Base-by-base conservation (phyloP, 805 yeast genomes). In the Ogataea haglerorum region DNA sequence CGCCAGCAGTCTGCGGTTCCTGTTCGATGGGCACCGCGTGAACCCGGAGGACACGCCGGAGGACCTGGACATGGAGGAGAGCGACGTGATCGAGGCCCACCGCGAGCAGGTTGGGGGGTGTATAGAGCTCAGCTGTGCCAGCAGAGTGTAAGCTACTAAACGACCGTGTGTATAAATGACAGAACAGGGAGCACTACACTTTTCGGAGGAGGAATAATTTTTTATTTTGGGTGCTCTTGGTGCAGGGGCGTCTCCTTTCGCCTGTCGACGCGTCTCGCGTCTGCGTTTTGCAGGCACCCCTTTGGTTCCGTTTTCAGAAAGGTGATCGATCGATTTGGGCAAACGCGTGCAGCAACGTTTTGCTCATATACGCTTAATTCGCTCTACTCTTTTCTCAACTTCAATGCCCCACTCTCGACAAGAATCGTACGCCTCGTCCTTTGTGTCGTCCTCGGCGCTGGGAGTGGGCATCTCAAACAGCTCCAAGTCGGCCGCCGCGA, bases 1-100 rank as follows among this genome's bases (percentile, higher is more conserved):
- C 49, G 68, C 84, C 59, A 79, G 76, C 52, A 78, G 91, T 37
- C 70, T 93, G 62, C 80, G 98, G 64, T 93, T 93, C 64, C 72
- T 93, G 58, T 82, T 82, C 60, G 99, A 93, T 51, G 99, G 99
- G 49, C 85, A 88, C 53, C 80, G 98, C 60, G 81, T 93, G 45
- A 73, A 76, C 49, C 85, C 90, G 8, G 90, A 84, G 45, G 88
- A 86, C 56, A 93, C 99, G 4, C 98, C 99, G 6, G 95, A 85
- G 29, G 86, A 80, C 48, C 74, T 93, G 56, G 98, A 88, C 37
- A 80, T 93, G 78, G 95, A 86, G 65, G 96, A 93, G 62, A 91
- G 91, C 52, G 99, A 93, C 64, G 85, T 85, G 52, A 90, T 93
- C 52, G 99, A 93, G 67, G 99, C 96, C 7, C 96, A 89, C 64